Conservation (phyloP, 805 yeast genomes). For the Yueomyces sinensis region DNA sequence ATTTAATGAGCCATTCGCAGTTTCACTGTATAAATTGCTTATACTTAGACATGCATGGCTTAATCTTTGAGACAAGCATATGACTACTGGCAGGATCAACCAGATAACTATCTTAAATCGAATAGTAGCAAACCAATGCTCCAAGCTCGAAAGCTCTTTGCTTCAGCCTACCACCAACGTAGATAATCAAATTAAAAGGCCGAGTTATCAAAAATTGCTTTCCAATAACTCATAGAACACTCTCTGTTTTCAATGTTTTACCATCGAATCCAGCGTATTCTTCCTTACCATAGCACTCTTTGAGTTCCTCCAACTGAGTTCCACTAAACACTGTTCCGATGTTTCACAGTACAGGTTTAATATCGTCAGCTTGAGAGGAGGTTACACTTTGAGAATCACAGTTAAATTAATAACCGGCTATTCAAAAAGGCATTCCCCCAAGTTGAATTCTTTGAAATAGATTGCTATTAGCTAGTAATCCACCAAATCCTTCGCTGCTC, state of each 20-base stretch:
- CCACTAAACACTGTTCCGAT: slow-evolving; percentile 19
- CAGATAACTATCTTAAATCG: slow-evolving; percentile 25
- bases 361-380: slow-evolving; percentile 22
- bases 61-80: slow-evolving; percentile 40
- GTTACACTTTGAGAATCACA: slow-evolving; percentile 20
- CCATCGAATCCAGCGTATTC: slow-evolving; percentile 7
- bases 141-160: neutral
- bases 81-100: slow-evolving; percentile 41
- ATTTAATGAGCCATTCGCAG: slow-evolving; percentile 39
- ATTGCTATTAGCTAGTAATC: slow-evolving; percentile 22
- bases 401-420: slow-evolving; percentile 12
- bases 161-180: too few species aligned
- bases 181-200: too few species aligned
- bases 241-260: slow-evolving; percentile 7
- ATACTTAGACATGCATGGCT: slow-evolving; percentile 37
- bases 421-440: slow-evolving; percentile 19
- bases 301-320: slow-evolving; percentile 18
- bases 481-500: slow-evolving; percentile 25
- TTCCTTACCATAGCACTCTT: slow-evolving; percentile 20
- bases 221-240: slow-evolving; percentile 2
- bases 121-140: slow-evolving; percentile 1
- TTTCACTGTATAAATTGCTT: slow-evolving; percentile 35
- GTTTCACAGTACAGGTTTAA: slow-evolving; percentile 17
- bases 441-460: slow-evolving; percentile 16
- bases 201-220: neutral